A percentile compares a stretch with the other conserved stretches of the same genome.
Evolutionary conservation across 768 basidiomycete genomes (phyloP).

Genomic region (Pleurotus giganteus): DNA sequence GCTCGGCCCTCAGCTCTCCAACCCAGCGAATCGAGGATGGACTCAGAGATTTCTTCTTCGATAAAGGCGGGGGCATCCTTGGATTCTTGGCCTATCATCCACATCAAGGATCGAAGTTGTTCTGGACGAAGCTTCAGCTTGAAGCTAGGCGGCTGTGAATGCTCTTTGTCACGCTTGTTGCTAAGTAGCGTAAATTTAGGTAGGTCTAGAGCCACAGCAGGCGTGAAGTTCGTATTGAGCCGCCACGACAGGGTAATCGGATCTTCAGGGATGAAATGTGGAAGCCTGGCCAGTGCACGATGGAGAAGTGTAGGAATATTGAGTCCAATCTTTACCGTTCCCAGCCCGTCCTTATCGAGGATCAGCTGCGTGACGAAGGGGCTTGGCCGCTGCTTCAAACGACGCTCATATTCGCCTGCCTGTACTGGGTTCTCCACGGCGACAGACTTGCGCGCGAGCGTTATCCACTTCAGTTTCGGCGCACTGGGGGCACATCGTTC

Average conservation of each 20-base stretch:
- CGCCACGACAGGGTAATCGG: slow-evolving; percentile 69
- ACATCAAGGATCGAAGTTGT: slow-evolving; percentile 85
- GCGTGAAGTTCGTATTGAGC: slow-evolving; percentile 74
- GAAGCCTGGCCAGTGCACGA: slow-evolving; percentile 79
- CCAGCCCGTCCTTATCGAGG: slow-evolving; percentile 57
- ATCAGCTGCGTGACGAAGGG: slow-evolving; percentile 87
- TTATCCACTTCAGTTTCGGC: slow-evolving; percentile 76
- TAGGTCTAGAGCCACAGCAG: slow-evolving; percentile 53
- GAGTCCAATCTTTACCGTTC: slow-evolving; percentile 79
- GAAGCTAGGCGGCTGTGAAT: slow-evolving; percentile 80
- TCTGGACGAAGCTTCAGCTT: slow-evolving; percentile 72
- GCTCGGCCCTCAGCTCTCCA: slow-evolving; percentile 96
- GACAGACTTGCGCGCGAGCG: slow-evolving; percentile 54
- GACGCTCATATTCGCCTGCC: slow-evolving; percentile 87
- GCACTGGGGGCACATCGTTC: slow-evolving; percentile 78
- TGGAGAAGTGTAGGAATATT: slow-evolving; percentile 88
- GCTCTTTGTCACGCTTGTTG: slow-evolving; percentile 71
- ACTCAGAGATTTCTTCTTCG: slow-evolving; percentile 94
- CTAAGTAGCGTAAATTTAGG: slow-evolving; percentile 71
- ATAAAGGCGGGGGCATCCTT: slow-evolving; percentile 66
- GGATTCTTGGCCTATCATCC: slow-evolving; percentile 88
- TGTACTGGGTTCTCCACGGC: slow-evolving; percentile 83
- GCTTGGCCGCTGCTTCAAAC: slow-evolving; percentile 80
- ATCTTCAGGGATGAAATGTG: slow-evolving; percentile 48
- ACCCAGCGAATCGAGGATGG: slow-evolving; percentile 78